Evolutionary conservation across 805 yeast species (phyloP).

Genomic region (Groenewaldozyma salmanticensis): DNA sequence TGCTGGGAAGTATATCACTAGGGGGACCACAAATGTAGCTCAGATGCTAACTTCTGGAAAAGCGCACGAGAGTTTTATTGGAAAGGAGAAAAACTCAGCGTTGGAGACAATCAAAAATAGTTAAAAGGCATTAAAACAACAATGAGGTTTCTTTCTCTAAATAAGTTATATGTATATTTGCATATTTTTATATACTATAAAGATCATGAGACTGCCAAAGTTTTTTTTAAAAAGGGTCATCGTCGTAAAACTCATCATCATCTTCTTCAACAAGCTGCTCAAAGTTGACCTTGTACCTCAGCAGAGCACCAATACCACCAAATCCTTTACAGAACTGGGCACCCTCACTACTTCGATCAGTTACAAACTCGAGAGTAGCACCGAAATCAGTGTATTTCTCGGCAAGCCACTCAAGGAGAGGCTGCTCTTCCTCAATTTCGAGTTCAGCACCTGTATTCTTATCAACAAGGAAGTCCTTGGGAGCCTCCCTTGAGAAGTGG

Average conservation of each 20-base stretch:
- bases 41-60: constrained; percentile 61
- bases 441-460: constrained; percentile 83
- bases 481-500: constrained; percentile 63
- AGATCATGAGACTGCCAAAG: neutral
- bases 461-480: constrained; percentile 69
- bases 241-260: constrained; percentile 75
- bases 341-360: constrained; percentile 96
- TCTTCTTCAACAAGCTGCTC: constrained; percentile 87
- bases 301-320: constrained; percentile 97
- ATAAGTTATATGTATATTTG: neutral
- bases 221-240: constrained; percentile 4
- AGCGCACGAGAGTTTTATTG: constrained; percentile 60
- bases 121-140: neutral
- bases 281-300: constrained; percentile 94
- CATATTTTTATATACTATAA: neutral
- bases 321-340: constrained; percentile 96
- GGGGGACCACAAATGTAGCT: constrained; percentile 65
- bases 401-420: constrained; percentile 94
- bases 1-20: constrained; percentile 59
- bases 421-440: constrained; percentile 78
- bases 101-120: constrained; percentile 30
- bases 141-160: no score
- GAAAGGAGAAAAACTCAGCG: constrained; percentile 60
- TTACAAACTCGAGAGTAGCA: constrained; percentile 91
- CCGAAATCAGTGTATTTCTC: constrained; percentile 92